phyloP scores from a whole-genome alignment of 2,329 filamentous ascomycete genomes.

The Alternaria tenuissima region DNA sequence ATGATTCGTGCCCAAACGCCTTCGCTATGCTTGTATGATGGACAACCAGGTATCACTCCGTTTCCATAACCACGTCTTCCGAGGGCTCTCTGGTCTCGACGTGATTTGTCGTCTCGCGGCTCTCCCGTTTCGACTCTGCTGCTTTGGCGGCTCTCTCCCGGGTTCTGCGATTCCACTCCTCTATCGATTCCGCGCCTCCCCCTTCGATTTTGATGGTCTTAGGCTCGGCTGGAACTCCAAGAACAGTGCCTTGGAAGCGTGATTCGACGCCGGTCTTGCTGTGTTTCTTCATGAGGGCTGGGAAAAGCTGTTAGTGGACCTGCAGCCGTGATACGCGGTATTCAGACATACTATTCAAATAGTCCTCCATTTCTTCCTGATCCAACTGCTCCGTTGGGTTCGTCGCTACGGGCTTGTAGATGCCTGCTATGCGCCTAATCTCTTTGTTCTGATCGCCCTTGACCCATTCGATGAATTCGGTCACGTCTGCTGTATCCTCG shows the following conservation, averaged over 20 bases:
- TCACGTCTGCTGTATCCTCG: constrained; percentile 81
- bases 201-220: constrained; percentile 81
- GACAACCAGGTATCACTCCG: constrained; percentile 24
- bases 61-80: constrained; percentile 40
- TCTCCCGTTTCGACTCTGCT: constrained; percentile 35
- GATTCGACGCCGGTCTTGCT: constrained; percentile 88
- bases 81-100: constrained; percentile 28
- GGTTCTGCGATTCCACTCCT: constrained; percentile 65
- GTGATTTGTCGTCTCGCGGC: constrained; percentile 25
- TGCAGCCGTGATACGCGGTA: neutral
- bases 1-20: constrained; percentile 38
- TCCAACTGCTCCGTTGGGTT: constrained; percentile 59
- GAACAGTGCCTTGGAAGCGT: constrained; percentile 82
- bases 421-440: constrained; percentile 80
- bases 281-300: constrained; percentile 89
- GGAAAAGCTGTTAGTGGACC: constrained; percentile 27
- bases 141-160: constrained; percentile 39
- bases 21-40: constrained; percentile 44
- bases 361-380: constrained; percentile 56
- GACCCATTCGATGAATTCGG: constrained; percentile 82
- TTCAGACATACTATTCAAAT: constrained; percentile 52
- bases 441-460: constrained; percentile 76
- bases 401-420: constrained; percentile 56
- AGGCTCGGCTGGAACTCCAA: constrained; percentile 77
- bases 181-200: constrained; percentile 71